These are phyloP conservation scores for Mucor sp. DNA, from an alignment of 371 early-diverging fungal genomes.

Conservation along the genomic window DNA sequence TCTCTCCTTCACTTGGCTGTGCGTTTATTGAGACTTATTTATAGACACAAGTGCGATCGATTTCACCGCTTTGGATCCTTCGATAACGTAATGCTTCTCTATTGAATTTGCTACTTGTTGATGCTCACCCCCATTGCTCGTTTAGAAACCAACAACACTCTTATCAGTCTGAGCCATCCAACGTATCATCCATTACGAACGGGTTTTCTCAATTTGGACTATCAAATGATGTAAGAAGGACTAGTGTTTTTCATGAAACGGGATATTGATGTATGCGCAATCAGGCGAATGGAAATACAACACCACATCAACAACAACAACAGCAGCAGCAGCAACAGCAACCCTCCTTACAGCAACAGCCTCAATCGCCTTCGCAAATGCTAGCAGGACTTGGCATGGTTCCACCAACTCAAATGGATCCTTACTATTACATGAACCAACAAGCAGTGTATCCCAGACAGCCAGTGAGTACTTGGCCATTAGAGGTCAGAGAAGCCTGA, in stretches of 20 bases:
- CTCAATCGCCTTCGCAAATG: constrained; percentile 30
- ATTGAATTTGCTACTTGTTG: not conserved
- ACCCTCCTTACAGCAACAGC: not conserved
- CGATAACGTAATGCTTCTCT: not conserved
- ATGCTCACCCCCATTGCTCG: not conserved
- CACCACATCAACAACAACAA: not conserved
- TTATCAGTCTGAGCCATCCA: constrained; percentile 5
- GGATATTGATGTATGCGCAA: not conserved
- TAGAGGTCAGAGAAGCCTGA: not conserved
- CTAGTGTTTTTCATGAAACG: not conserved
- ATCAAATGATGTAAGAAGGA: constrained; percentile 23
- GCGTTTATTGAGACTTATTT: not conserved
- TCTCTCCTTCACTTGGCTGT: not conserved
- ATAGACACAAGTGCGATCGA: not conserved
- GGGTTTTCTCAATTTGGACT: constrained; percentile 41
- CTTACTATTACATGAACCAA: constrained; percentile 43
- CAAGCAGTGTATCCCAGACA: constrained; percentile 39
- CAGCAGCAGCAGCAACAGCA: not conserved
- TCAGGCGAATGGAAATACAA: constrained; percentile 1
- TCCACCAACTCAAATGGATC: constrained; percentile 31
- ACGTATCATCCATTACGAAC: constrained; percentile 23
- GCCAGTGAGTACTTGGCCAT: constrained; percentile 32
- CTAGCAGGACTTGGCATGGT: constrained; percentile 22
- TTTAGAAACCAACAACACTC: constrained; percentile 5
- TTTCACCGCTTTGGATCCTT: not conserved